Base-by-base conservation (phyloP, 805 yeast species). In the Jamesozyma gamospora region DNA sequence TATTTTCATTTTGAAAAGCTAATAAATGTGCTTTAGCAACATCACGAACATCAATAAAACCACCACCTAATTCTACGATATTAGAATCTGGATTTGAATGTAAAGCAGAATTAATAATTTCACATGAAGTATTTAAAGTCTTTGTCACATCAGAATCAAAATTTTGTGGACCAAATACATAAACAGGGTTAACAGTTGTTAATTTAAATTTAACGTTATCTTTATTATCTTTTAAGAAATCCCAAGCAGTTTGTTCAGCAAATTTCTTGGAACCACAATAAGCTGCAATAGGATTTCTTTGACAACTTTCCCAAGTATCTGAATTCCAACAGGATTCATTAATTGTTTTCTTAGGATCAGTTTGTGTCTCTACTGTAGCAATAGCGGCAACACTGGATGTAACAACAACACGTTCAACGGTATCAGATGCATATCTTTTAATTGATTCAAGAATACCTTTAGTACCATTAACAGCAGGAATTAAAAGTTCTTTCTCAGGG, bases 391-490 rank as follows among this genome's bases (percentile, higher is more conserved):
- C 64, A 0, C 82, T 76, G 2, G 79, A 75, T 0, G 82, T 77
- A 15, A 72, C 48, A 15, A 76, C 77, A 26, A 76, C 70, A 34
- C 67, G 62, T 37, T 66, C 64, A 27, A 72, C 67, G 8, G 50
- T 41, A 37, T 65, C 60, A 7, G 72, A 67, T 4, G 70, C 74
- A 44, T 58, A 65, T 21, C 53, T 48, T 46, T 64, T 57, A 38
- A 71, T 63, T 1, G 76, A 67, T 12, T 58, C 52, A 51, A 77
- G 57, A 41, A 75, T 63, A 46, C 70, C 69, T 33, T 56, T 56
- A 9, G 82, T 73, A 36, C 83, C 83, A 32, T 65, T 53, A n/a
- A 74, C 66, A 1, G 84, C 82, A 13, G 84, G 83, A n/a, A 62
- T 53, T 19, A 75, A 55, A 52, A 72, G 65, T 33, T 69, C 78